Base-by-base conservation (phyloP, 441 rosid species). In the Mallotus repandus region DNA sequence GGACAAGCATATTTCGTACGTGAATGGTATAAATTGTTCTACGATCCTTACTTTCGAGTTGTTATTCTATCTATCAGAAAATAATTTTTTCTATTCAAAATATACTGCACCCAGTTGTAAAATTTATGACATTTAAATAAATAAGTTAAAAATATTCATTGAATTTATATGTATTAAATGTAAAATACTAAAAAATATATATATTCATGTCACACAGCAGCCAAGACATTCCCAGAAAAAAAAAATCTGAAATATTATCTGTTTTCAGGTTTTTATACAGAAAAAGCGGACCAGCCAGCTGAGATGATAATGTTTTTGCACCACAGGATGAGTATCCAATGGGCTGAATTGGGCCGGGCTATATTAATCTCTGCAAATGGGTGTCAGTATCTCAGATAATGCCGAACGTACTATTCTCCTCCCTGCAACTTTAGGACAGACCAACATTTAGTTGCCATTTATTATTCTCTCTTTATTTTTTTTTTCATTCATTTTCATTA, bases 321-420 rank as follows among this genome's bases (percentile, higher is more conserved):
- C 79, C 80, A 72, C 71, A 69, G 13, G 38, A 72, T 61, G 77
- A 73, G 80, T 4, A 79, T 84, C 85, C 81, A 57, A 81, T 75
- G 78, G 82, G 74, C 56, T 73, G 29, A 4, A 15, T 58, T 56
- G 43, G 65, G 68, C 49, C 43, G 79, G 78, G 78, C 77, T 76
- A 55, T 53, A 53, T 18, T 13, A 14, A 57, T 58, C 65, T 61
- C 49, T 43, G 68, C 12, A 25, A 16, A 41, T 14, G 7, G 7
- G 7, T 35, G 80, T 84, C 79, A 54, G 58, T 46, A 19, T 78
- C 82, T 58, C 70, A 71, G 74, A 74, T 45, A 79, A 78, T 65
- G 77, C 76, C 83, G 76, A 84, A 56, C 70, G 10, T 25, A 60
- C 6, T 8, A 16, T 63, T 66, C 14, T 38, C 52, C 53, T 29